Conservation (phyloP, 2,329 filamentous ascomycete genomes). For the Pseudogymnoascus sp. region DNA sequence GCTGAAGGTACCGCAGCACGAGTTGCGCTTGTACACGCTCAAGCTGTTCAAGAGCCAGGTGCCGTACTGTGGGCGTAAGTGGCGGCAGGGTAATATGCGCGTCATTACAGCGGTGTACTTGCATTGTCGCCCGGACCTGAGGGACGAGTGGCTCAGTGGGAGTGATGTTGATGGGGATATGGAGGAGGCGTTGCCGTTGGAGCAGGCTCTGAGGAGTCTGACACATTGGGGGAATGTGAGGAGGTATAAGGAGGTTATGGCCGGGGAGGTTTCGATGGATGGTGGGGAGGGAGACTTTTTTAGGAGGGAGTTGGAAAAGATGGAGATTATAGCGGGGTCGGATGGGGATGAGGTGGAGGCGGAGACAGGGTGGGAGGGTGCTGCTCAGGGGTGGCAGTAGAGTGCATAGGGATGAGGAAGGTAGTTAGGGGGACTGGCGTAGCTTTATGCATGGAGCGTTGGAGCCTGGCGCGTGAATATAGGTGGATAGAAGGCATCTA, state of each 20-base stretch:
- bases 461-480: neutral
- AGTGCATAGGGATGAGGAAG: neutral
- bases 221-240: constrained; percentile 94
- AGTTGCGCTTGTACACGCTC: constrained; percentile 84
- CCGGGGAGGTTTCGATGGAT: constrained; percentile 43
- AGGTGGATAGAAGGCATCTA: neutral
- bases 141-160: constrained; percentile 91
- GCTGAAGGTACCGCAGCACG: constrained; percentile 79
- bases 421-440: neutral
- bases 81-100: constrained; percentile 96
- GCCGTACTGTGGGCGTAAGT: constrained; percentile 95
- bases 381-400: constrained; percentile 2
- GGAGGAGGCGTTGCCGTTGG: constrained; percentile 82
- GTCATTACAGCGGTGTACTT: constrained; percentile 96
- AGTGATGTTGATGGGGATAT: constrained; percentile 90
- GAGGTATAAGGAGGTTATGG: constrained; percentile 72
- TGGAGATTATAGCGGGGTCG: constrained; percentile 27
- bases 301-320: constrained; percentile 64
- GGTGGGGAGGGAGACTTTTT: constrained; percentile 75
- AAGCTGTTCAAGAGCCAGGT: constrained; percentile 99
- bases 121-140: constrained; percentile 82
- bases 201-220: constrained; percentile 79
- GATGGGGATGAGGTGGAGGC: constrained; percentile 12
- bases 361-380: constrained; percentile 21
- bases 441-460: neutral